Conservation (phyloP, 1,139 yeast genomes). For the Candida tetrigidarum region DNA sequence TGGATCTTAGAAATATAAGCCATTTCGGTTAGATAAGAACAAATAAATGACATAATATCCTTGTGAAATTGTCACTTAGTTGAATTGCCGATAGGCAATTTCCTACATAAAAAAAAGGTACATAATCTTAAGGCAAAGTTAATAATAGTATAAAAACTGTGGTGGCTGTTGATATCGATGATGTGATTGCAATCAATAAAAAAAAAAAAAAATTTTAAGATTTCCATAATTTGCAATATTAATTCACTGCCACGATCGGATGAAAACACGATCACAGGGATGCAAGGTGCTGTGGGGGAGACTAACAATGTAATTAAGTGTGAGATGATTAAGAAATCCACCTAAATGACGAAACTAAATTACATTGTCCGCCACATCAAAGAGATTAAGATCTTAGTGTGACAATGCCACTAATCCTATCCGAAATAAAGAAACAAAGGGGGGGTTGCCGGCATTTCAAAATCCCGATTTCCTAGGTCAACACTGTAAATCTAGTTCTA, state of each 20-base stretch:
- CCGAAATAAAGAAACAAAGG: neutral
- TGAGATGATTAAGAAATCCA: neutral
- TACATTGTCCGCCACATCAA: neutral
- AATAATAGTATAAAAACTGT: too few relatives aligned
- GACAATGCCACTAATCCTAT: neutral
- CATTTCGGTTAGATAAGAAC: neutral
- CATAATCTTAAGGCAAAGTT: neutral
- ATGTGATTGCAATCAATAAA: neutral
- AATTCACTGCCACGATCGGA: too few relatives aligned
- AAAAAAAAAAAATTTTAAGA: neutral
- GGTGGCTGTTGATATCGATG: conserved; percentile 6
- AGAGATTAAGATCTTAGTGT: neutral
- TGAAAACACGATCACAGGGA: too few relatives aligned
- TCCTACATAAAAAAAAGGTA: neutral
- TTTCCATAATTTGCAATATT: too few relatives aligned
- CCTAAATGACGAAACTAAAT: neutral
- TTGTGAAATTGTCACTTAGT: neutral
- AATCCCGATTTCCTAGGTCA: too few relatives aligned
- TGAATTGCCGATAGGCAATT: neutral
- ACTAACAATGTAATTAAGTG: too few relatives aligned
- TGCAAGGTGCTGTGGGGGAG: too few relatives aligned
- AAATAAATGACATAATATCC: conserved; percentile 1
- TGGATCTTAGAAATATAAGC: neutral
- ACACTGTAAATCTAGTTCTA: too few relatives aligned
- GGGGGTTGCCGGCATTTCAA: too few relatives aligned